phyloP scores from a whole-genome alignment of 345 rosid species.

The Brassica rapa region DNA sequence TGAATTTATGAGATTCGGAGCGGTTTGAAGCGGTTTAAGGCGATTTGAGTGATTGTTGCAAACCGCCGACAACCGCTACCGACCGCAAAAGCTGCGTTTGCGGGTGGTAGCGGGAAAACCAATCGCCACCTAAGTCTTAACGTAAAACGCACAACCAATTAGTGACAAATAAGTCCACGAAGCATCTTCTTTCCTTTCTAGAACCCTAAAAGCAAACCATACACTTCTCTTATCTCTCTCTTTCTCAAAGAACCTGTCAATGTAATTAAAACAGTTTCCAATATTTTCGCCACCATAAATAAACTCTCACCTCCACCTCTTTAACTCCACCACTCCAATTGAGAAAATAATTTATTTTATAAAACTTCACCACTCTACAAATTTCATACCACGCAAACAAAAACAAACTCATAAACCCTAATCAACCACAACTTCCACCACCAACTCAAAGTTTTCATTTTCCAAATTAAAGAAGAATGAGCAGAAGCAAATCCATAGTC shows the following conservation, averaged over 20 bases:
- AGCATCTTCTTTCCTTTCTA: conserved; percentile 38
- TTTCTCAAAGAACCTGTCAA: conserved; percentile 25
- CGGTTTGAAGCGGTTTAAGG: too few species aligned
- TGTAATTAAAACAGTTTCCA: conserved; percentile 31
- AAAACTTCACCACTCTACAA: conserved; percentile 27
- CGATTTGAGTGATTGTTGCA: too few species aligned
- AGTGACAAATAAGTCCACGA: conserved; percentile 36
- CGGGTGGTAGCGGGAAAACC: too few species aligned
- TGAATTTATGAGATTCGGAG: too few species aligned
- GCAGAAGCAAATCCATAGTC: conserved; percentile 41
- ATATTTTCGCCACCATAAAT: conserved; percentile 34
- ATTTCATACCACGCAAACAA: conserved; percentile 12
- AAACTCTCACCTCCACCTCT: conserved; percentile 27
- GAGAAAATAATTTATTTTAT: background rate
- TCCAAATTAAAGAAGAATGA: conserved; percentile 26
- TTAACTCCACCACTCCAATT: conserved; percentile 25
- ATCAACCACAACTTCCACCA: conserved; percentile 18
- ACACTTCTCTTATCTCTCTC: background rate
- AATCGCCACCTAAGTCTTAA: too few species aligned
- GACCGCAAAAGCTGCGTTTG: too few species aligned
- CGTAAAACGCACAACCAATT: conserved; percentile 27
- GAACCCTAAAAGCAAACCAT: conserved; percentile 31
- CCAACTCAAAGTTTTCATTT: conserved; percentile 6
- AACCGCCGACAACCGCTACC: too few species aligned
- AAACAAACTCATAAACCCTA: background rate